These are phyloP conservation scores for Rhododendron ovatum DNA, from an alignment of 148 eudicot species.

Conservation along the genomic window DNA sequence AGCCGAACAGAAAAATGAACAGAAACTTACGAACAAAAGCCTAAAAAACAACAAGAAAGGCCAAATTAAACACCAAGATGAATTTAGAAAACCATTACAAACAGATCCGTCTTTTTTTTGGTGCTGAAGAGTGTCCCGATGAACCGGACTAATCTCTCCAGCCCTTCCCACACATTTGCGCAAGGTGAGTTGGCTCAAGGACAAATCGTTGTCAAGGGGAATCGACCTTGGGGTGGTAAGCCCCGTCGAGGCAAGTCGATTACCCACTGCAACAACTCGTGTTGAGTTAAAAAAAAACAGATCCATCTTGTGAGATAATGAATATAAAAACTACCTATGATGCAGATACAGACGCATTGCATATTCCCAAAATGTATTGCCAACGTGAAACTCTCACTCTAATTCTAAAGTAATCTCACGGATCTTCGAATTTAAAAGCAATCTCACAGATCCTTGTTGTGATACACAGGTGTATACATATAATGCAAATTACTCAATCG, in stretches of 20 bases:
- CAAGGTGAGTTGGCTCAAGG: too few relatives aligned
- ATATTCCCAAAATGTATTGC: neutral
- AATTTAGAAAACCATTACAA: neutral
- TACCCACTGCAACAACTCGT: too few relatives aligned
- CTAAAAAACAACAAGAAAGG: neutral
- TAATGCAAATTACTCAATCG: neutral
- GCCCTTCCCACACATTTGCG: too few relatives aligned
- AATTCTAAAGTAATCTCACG: neutral
- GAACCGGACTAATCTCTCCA: too few relatives aligned
- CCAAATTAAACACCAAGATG: neutral
- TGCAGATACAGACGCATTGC: neutral
- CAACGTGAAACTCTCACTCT: neutral
- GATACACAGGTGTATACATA: neutral
- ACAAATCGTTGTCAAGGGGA: too few relatives aligned
- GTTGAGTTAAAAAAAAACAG: too few relatives aligned
- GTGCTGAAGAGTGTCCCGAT: neutral
- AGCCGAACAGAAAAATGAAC: neutral
- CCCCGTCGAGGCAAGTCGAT: too few relatives aligned
- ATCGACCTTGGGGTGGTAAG: too few relatives aligned
- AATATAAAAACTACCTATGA: too few relatives aligned
- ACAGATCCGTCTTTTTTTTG: neutral
- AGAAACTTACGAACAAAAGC: neutral
- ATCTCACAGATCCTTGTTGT: neutral
- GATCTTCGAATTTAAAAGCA: neutral
- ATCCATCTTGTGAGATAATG: neutral